These are phyloP conservation scores for Tetrahymena malaccensis DNA, from an alignment of 73 alveolate genomes.

Conservation along the genomic window DNA sequence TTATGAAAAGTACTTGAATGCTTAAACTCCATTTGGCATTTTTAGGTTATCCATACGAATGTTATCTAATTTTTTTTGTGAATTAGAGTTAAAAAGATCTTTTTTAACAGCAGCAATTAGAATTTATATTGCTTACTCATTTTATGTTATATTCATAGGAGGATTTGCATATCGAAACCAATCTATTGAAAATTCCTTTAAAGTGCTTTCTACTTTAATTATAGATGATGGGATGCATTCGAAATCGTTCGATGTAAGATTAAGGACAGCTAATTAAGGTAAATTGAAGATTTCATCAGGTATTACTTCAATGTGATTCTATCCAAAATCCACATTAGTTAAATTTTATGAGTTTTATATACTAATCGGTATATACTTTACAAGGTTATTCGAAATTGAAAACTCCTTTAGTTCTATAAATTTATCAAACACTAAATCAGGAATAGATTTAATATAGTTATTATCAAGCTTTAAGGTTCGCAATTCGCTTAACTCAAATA, in stretches of 20 bases:
- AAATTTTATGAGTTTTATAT: neutral
- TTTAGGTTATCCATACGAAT: neutral
- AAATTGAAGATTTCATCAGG: conserved; percentile 45
- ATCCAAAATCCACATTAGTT: neutral
- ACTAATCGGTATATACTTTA: neutral
- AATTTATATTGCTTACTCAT: neutral
- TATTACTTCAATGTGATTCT: conserved; percentile 6
- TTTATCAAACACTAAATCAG: neutral
- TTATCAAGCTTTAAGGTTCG: conserved; percentile 1
- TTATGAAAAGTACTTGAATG: neutral
- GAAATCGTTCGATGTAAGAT: conserved; percentile 51
- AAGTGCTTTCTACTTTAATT: conserved; percentile 18
- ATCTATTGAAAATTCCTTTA: conserved; percentile 67
- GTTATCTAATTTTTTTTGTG: conserved; percentile 19
- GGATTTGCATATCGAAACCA: conserved; percentile 77
- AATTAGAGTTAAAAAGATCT: conserved; percentile 24
- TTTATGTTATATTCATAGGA: conserved; percentile 22
- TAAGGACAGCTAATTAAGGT: conserved; percentile 19
- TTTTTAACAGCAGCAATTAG: conserved; percentile 40
- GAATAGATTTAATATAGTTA: conserved; percentile 7
- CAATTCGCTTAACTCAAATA: neutral
- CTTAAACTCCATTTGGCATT: neutral
- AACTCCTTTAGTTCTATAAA: neutral
- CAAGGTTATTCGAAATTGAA: neutral
- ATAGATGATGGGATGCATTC: conserved; percentile 62